Conservation (phyloP, 2,329 filamentous ascomycete species). For the Periconia digitata region DNA sequence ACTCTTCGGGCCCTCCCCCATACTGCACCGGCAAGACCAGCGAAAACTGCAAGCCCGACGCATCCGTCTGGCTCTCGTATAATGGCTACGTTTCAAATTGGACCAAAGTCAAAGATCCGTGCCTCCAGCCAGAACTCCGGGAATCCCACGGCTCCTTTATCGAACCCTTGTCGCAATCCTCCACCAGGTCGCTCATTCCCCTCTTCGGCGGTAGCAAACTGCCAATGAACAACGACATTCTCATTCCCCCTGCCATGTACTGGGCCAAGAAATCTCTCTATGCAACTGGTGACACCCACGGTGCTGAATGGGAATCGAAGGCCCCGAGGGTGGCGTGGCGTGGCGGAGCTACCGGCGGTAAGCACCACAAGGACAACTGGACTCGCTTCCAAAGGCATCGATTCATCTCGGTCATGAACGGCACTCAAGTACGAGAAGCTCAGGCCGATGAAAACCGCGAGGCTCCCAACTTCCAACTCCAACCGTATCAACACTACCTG, state of each 20-base stretch:
- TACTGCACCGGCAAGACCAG: slow-evolving; percentile 11
- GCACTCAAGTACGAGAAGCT: slow-evolving; percentile 56
- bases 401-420: slow-evolving; percentile 73
- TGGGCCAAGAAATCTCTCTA: slow-evolving; percentile 50
- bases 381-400: slow-evolving; percentile 73
- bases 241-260: slow-evolving; percentile 55
- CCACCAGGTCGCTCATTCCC: slow-evolving; percentile 50
- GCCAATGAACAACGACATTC: slow-evolving; percentile 54
- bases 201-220: slow-evolving; percentile 56
- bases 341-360: slow-evolving; percentile 51
- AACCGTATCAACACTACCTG: slow-evolving; percentile 41
- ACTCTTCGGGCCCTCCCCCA: slow-evolving; percentile 43
- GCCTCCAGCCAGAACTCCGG: slow-evolving; percentile 49
- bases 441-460: slow-evolving; percentile 39
- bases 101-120: slow-evolving; percentile 49
- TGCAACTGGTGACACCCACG: slow-evolving; percentile 44
- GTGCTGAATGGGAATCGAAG: slow-evolving; percentile 47
- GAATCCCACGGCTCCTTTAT: slow-evolving; percentile 52
- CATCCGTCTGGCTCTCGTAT: slow-evolving; percentile 35
- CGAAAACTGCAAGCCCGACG: slow-evolving; percentile 10
- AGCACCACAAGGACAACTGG: slow-evolving; percentile 61
- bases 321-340: slow-evolving; percentile 49
- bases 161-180: slow-evolving; percentile 50
- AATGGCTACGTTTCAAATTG: slow-evolving; percentile 53
- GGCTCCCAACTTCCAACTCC: slow-evolving; percentile 45